These are phyloP conservation scores for Alloascoidea africana DNA, from an alignment of 805 yeast species.

Conservation along the genomic window DNA sequence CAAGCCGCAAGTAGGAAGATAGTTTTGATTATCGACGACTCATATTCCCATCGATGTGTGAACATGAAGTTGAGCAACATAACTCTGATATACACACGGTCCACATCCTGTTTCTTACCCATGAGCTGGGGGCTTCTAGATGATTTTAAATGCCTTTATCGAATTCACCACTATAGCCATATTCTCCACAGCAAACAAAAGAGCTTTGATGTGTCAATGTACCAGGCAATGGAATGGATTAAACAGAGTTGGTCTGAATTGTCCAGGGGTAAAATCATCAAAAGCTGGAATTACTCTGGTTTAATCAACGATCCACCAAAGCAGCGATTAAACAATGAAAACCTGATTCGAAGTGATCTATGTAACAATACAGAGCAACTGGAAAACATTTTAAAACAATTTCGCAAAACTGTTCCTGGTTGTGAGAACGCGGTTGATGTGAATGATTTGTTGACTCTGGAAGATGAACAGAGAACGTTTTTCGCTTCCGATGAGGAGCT, in stretches of 20 bases:
- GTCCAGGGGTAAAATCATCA: conserved; percentile 19
- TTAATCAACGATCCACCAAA: conserved; percentile 3
- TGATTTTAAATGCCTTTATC: conserved; percentile 42
- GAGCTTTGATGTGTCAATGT: conserved; percentile 31
- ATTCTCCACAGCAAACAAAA: conserved; percentile 13
- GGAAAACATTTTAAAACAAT: background rate
- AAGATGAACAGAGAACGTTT: background rate
- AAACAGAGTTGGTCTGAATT: conserved; percentile 38
- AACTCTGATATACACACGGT: conserved; percentile 22
- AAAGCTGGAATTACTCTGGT: conserved; percentile 8
- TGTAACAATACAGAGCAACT: background rate
- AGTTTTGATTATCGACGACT: conserved; percentile 41
- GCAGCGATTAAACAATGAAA: background rate
- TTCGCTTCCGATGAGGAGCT: background rate
- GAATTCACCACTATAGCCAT: conserved; percentile 38
- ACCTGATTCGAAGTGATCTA: background rate
- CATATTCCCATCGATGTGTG: conserved; percentile 44
- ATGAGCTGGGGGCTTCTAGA: conserved; percentile 50
- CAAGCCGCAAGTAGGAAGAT: conserved; percentile 33
- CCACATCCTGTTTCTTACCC: conserved; percentile 32
- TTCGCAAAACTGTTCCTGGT: no score
- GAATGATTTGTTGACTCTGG: background rate
- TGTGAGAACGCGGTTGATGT: background rate
- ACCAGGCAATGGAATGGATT: conserved; percentile 43
- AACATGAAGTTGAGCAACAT: conserved; percentile 33